Percentiles rank a stretch among this genome's conserved stretches.
Conservation (phyloP, 2,329 filamentous ascomycete species). For the Plectosphaerella cucumerina region DNA sequence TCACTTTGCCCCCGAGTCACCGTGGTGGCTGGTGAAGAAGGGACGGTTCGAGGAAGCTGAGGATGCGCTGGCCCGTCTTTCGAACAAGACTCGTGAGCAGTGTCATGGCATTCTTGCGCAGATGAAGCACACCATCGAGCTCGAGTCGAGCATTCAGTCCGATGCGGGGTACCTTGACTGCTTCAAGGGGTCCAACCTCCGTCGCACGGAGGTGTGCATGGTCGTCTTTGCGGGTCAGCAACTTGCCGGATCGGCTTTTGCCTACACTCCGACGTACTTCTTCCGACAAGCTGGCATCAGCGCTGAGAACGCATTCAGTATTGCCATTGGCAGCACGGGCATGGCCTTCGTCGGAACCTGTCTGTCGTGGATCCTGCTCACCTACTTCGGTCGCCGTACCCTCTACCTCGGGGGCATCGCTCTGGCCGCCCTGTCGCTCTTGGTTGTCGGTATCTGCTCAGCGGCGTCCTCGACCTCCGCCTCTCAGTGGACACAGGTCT, state of each 20-base stretch:
- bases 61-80: constrained; percentile 23
- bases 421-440: constrained; percentile 30
- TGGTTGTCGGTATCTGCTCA: constrained; percentile 37
- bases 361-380: constrained; percentile 38
- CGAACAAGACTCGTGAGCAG: constrained; percentile 4
- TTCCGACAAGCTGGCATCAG: constrained; percentile 39
- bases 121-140: constrained; percentile 27
- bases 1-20: constrained; percentile 35
- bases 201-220: constrained; percentile 39
- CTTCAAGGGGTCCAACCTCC: constrained; percentile 39
- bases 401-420: constrained; percentile 36
- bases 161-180: constrained; percentile 42
- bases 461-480: constrained; percentile 25
- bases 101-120: constrained; percentile 15
- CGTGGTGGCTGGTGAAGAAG: constrained; percentile 38
- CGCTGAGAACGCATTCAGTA: constrained; percentile 30
- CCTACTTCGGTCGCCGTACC: constrained; percentile 33
- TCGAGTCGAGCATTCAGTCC: constrained; percentile 32
- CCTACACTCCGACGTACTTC: constrained; percentile 40
- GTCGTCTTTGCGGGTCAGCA: constrained; percentile 36
- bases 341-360: constrained; percentile 33
- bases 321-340: constrained; percentile 35
- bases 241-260: constrained; percentile 32
- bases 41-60: constrained; percentile 28
- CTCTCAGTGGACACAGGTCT: constrained; percentile 32